Base-by-base conservation (phyloP, 2,329 filamentous ascomycete species). In the Pyricularia sp. region DNA sequence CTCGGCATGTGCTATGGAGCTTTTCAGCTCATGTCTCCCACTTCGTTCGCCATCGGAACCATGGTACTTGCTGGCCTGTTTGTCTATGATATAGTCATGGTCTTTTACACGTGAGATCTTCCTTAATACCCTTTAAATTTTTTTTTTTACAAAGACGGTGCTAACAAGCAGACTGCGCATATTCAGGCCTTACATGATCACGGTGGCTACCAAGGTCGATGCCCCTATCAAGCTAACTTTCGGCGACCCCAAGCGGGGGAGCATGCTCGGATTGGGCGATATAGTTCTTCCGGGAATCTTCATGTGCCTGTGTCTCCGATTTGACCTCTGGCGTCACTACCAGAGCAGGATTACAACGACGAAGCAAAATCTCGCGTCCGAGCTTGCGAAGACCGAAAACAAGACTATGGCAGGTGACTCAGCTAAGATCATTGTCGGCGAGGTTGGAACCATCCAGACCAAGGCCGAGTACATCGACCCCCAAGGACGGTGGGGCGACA, bases 21-120 rank as follows among this genome's bases (percentile, higher is more conserved):
- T 4, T 84, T 97, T 69, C 88, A 94, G 73, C 81, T 97, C 68
- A 88, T 98, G 81, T 97, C 93, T 0, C 93, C 94, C 0, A 97
- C 93, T 0, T 94, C 92, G 0, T 97, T 97, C 76, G 81, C 86
- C 68, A 97, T 92, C 0, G 93, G 93, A 0, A 91, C 90, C 7
- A 78, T 94, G 63, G 88, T 98, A 11, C 83, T 98, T 1, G 81
- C 83, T 11, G 92, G 90, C 0, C 83, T 98, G 0, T 98, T 98
- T 81, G 88, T 97, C 75, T 99, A 99, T 76, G 94, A 99, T 76
- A 94, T 99, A 66, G 89, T 95, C 78, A 93, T 94, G 84, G 92
- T 95, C 6, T 95, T 95, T 76, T 95, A 91, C 76, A 94, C 67
- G 67, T 68, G 59, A 68, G 67, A 20, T 42, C 26, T 12, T 31